Conservation (phyloP, 345 rosid genomes). For the Draba incana region DNA sequence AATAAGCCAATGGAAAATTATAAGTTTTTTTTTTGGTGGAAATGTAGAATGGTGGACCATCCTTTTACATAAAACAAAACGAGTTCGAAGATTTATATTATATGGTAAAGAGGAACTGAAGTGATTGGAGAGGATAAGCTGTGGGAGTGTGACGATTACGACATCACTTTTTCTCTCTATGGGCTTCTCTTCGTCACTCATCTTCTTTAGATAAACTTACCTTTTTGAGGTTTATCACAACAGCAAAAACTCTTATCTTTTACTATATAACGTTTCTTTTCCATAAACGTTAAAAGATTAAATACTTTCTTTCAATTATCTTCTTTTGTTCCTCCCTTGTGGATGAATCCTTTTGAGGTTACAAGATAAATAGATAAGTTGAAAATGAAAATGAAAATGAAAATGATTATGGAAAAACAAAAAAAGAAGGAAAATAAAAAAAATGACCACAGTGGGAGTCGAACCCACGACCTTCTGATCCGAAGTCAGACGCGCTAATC, state of each 20-base stretch:
- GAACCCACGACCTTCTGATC: constrained; percentile 99
- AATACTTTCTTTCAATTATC: too few relatives aligned
- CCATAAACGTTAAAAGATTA: too few relatives aligned
- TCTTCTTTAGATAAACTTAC: constrained; percentile 38
- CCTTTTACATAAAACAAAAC: constrained; percentile 9
- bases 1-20: background rate
- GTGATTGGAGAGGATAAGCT: constrained; percentile 41
- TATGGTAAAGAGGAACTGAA: constrained; percentile 38
- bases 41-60: constrained; percentile 37
- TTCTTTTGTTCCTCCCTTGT: too few relatives aligned
- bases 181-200: constrained; percentile 41
- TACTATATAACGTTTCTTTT: too few relatives aligned
- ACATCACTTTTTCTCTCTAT: constrained; percentile 31
- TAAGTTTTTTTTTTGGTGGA: background rate
- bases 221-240: background rate
- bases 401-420: too few relatives aligned
- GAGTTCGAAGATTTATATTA: constrained; percentile 28
- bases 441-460: constrained; percentile 58
- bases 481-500: constrained; percentile 99
- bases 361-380: too few relatives aligned
- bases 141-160: constrained; percentile 42
- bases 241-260: too few relatives aligned
- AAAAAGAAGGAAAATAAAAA: too few relatives aligned
- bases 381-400: too few relatives aligned
- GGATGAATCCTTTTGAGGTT: too few relatives aligned